Evolutionary conservation across 768 basidiomycete genomes (phyloP), one percentile per base, ranked within the genome.

Genomic region (Kwoniella sp.): DNA sequence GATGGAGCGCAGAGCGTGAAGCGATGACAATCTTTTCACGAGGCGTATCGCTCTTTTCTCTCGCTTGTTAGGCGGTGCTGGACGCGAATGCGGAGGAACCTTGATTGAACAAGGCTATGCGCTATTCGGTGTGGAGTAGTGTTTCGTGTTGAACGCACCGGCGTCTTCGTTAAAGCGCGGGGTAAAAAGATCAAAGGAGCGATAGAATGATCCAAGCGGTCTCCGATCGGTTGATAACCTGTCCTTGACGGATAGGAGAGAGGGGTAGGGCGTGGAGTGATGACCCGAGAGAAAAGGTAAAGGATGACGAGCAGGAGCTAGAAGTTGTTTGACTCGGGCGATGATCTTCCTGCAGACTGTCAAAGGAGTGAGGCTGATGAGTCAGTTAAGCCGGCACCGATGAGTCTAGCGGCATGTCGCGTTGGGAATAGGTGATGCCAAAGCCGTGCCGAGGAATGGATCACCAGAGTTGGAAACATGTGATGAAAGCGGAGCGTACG

Each of bases 71-170:
- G 41, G 41, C 41, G 41, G 41, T 45, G 41, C 41, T 9, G 8
- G 41, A 45, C 17, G 5, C 41, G 41, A 11, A 17, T 17, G 41
- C 41, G 41, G 41, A 45, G 41, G 41, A 45, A 45, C 41, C 41
- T 45, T 45, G 41, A 45, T 45, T 45, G 41, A 45, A 45, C 11
- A 45, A 45, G 41, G 41, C 41, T 45, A 45, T 45, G 17, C 41
- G 17, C 41, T 45, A 45, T 45, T 9, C 41, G 41, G 15, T 45
- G 41, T 45, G 41, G 11, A 45, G 41, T 45, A 17, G 41, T 45
- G 41, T 45, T 45, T 45, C 41, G 41, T 3, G 41, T 45, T 20
- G 41, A 45, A 20, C 17, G 41, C 41, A 20, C 8, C 17, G 41
- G 41, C 41, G 11, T 3, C 41, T 17, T 9, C 15, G 41, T 11